Evolutionary conservation across 1,284 basidiomycete species (phyloP).

Genomic region (Filobasidium uniguttulatum): DNA sequence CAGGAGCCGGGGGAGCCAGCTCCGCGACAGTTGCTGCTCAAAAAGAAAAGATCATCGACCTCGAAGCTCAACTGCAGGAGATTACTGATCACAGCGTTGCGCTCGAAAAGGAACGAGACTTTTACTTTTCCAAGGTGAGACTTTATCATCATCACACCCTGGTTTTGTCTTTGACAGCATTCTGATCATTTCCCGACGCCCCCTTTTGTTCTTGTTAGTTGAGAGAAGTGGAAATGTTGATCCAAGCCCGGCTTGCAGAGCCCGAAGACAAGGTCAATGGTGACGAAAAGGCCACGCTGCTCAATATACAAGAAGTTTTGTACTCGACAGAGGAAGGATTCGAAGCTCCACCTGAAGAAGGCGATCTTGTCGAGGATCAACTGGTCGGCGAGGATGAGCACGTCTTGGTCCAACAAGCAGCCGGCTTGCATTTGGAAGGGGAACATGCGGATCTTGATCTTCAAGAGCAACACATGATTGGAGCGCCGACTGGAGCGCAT

Average conservation of each 20-base stretch:
- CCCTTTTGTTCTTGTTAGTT: conserved; percentile 43
- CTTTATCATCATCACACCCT: background rate
- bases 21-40: conserved; percentile 16
- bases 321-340: conserved; percentile 85
- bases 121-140: conserved; percentile 87
- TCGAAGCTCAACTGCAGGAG: conserved; percentile 70
- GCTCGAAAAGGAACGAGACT: conserved; percentile 87
- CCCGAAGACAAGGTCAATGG: conserved; percentile 43
- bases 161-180: background rate
- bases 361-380: conserved; percentile 27
- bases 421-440: no score
- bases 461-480: no score
- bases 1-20: background rate
- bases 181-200: background rate
- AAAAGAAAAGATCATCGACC: conserved; percentile 42
- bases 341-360: conserved; percentile 50
- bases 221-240: conserved; percentile 87
- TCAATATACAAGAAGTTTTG: conserved; percentile 80
- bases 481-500: no score
- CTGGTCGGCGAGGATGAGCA: conserved; percentile 18
- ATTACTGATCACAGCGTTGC: conserved; percentile 71
- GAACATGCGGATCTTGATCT: no score
- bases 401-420: background rate
- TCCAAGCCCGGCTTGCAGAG: conserved; percentile 55
- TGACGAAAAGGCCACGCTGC: conserved; percentile 55